Conservation (phyloP, 2,329 filamentous ascomycete genomes). For the Cordyceps farinosa region DNA sequence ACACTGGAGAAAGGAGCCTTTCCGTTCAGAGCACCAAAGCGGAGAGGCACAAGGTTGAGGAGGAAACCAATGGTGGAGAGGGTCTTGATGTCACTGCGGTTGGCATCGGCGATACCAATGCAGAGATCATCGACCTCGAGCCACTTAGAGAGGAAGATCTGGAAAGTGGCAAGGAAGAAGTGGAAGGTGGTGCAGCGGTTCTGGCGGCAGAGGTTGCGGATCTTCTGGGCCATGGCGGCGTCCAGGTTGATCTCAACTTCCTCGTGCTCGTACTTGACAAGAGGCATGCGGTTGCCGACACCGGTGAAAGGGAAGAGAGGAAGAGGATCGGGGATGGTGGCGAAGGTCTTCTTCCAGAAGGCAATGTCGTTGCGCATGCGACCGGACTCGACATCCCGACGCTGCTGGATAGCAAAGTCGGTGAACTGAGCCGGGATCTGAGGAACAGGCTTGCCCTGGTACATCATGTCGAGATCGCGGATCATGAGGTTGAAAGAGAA, state of each 20-base stretch:
- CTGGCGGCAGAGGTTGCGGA: conserved; percentile 21
- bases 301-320: conserved; percentile 21
- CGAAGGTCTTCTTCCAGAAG: conserved; percentile 22
- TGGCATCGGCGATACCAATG: conserved; percentile 43
- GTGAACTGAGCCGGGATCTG: conserved; percentile 31
- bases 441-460: conserved; percentile 29
- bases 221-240: conserved; percentile 13
- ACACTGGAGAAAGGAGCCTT: conserved; percentile 25
- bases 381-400: conserved; percentile 24
- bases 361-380: conserved; percentile 23
- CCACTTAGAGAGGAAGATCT: conserved; percentile 29
- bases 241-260: conserved; percentile 19
- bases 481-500: conserved; percentile 43
- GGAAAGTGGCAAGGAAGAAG: conserved; percentile 42
- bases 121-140: conserved; percentile 35
- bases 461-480: conserved; percentile 41
- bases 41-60: conserved; percentile 43
- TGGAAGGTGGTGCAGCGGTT: conserved; percentile 38
- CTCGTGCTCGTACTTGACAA: conserved; percentile 19
- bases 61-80: conserved; percentile 38
- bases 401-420: conserved; percentile 35
- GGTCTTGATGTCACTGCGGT: conserved; percentile 23
- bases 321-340: conserved; percentile 19
- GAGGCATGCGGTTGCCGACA: conserved; percentile 13
- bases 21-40: conserved; percentile 27